phyloP scores from a whole-genome alignment of 345 rosid genomes.

The Eucalyptus urophylla region DNA sequence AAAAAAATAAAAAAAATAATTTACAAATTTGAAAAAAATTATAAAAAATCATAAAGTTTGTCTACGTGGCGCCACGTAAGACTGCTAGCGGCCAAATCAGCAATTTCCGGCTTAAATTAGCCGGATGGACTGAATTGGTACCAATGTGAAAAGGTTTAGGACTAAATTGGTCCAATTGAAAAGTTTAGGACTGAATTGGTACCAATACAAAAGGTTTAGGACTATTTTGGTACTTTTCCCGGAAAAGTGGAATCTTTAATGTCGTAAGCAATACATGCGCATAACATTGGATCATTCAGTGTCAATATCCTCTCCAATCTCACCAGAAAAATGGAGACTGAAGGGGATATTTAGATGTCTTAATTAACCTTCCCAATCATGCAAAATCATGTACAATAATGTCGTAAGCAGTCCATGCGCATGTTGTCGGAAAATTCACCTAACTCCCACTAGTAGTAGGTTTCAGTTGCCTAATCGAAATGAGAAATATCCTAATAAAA shows the following conservation, averaged over 20 bases:
- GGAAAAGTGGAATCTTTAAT: not conserved
- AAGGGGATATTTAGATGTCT: not conserved
- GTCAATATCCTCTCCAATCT: not conserved
- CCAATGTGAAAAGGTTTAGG: no score
- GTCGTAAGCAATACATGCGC: not conserved
- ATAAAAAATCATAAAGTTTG: no score
- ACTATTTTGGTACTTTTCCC: no score
- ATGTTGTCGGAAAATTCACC: not conserved
- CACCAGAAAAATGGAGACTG: not conserved
- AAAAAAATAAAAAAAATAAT: no score
- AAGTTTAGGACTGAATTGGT: no score
- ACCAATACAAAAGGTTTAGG: no score
- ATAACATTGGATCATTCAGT: not conserved
- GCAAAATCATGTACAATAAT: not conserved
- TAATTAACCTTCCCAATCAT: not conserved
- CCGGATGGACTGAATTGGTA: no score
- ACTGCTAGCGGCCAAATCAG: no score
- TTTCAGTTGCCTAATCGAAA: not conserved
- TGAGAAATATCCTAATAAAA: not conserved
- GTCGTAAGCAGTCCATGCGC: not conserved
- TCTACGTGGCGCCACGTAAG: no score
- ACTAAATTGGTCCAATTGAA: no score
- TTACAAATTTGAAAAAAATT: no score
- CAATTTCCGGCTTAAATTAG: no score
- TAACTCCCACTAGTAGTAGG: not conserved